Evolutionary conservation across 176 grass and related monocot species (phyloP), one percentile per base, ranked within the genome.

Genomic region (Elymus sibiricus): DNA sequence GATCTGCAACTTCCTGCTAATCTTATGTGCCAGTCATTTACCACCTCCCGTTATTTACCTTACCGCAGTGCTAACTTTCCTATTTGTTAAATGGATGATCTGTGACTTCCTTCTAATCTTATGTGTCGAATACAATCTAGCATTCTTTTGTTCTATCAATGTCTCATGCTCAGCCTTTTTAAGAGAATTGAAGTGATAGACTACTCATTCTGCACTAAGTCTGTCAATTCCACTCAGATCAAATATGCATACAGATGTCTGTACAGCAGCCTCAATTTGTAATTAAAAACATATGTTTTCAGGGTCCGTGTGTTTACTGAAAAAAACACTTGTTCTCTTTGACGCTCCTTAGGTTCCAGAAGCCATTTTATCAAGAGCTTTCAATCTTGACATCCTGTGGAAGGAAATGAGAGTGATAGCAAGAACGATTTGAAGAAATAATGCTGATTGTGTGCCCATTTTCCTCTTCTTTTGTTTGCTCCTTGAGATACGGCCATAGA

Each of bases 31-130:
- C 49, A 53, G 49, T 53, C 49, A 17, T 16, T 53, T 53, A 53
- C 49, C 91, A 87, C 65, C 14, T 68, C 59, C 53, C 86, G 89
- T 87, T 82, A 67, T 21, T 80, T 87, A 74, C 56, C 40, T 73
- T 88, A 81, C 80, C 79, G 74, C 55, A 67, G 58, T 74, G 44
- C 49, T 82, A 67, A 76, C 25, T 90, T 92, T 90, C 27, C 55
- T 82, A 51, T 90, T 86, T 58, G 43, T 68, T 59, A 25, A 78
- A 10, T 89, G 74, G 64, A 86, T 69, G 40, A 85, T 35, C 66
- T 28, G 75, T 64, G 88, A 79, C 58, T 63, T 70, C 43, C 75
- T 83, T 16, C 63, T 69, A 80, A 73, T 71, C 16, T 64, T 62
- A 11, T 60, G 51, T 81, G 64, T 65, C 38, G 47, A 72, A 78